phyloP scores from a whole-genome alignment of 305 asterid genomes.

The Rubia balearica region DNA sequence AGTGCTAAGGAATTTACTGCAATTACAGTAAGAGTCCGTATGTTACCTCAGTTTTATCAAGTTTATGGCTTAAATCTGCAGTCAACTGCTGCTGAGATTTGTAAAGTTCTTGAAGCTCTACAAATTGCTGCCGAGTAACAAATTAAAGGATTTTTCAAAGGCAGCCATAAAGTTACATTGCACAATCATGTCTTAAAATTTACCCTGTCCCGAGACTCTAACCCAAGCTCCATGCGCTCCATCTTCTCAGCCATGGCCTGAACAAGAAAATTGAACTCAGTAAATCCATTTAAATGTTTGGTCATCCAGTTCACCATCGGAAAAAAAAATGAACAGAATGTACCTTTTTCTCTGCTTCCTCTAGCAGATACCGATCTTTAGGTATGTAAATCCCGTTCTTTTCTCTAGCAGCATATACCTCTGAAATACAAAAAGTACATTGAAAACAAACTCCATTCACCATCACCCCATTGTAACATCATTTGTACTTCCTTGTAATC shows the following conservation, averaged over 20 bases:
- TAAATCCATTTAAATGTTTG: conserved; percentile 7
- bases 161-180: conserved; percentile 13
- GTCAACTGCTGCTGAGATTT: conserved; percentile 74
- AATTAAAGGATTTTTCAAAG: conserved; percentile 10
- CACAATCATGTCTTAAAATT: background rate
- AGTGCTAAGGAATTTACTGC: conserved; percentile 8
- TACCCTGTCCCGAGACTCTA: conserved; percentile 94
- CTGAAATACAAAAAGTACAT: conserved; percentile 29
- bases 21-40: conserved; percentile 9
- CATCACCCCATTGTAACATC: background rate
- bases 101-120: conserved; percentile 80
- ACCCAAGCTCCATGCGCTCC: conserved; percentile 90
- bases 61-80: conserved; percentile 67
- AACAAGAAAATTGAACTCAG: conserved; percentile 13
- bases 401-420: conserved; percentile 98
- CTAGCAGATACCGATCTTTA: conserved; percentile 85
- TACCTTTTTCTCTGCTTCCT: conserved; percentile 97
- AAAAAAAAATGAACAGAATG: conserved; percentile 10
- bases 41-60: conserved; percentile 83
- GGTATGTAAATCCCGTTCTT: conserved; percentile 99
- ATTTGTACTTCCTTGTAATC: background rate
- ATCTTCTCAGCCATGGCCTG: conserved; percentile 97
- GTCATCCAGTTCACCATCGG: conserved; percentile 15
- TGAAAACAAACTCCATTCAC: conserved; percentile 8
- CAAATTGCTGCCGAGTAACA: conserved; percentile 52